These are phyloP conservation scores for Ochetophila trinervis DNA, from an alignment of 306 rosid genomes.

Conservation along the genomic window DNA sequence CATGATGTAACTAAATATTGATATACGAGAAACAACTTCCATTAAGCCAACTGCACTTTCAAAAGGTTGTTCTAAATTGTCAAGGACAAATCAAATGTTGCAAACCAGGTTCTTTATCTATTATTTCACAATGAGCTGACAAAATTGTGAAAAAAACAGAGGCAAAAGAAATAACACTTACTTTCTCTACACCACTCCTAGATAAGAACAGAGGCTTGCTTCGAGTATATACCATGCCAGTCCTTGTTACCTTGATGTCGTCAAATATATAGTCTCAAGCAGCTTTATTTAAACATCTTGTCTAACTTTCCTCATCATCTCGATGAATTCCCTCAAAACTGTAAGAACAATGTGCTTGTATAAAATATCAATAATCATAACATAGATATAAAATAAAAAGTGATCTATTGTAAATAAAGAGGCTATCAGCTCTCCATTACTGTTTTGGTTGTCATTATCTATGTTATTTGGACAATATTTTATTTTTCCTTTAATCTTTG, in stretches of 20 bases:
- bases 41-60: no score
- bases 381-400: background rate
- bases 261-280: background rate
- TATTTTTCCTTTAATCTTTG: no score
- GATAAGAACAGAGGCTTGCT: background rate
- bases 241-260: background rate
- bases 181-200: background rate
- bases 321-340: constrained; percentile 70
- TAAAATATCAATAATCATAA: background rate
- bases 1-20: no score
- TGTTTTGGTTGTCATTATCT: no score
- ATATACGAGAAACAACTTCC: no score
- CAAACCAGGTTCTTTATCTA: background rate
- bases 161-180: background rate
- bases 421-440: background rate
- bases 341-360: constrained; percentile 29
- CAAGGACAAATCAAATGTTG: background rate
- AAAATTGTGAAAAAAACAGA: background rate
- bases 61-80: no score
- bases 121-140: background rate
- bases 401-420: background rate
- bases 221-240: background rate
- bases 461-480: no score
- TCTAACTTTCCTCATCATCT: constrained; percentile 59
- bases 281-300: constrained; percentile 20